Percentiles rank a stretch among this genome's conserved stretches.
Conservation (phyloP, 495 filamentous ascomycete genomes). For the Neurospora discreta region DNA sequence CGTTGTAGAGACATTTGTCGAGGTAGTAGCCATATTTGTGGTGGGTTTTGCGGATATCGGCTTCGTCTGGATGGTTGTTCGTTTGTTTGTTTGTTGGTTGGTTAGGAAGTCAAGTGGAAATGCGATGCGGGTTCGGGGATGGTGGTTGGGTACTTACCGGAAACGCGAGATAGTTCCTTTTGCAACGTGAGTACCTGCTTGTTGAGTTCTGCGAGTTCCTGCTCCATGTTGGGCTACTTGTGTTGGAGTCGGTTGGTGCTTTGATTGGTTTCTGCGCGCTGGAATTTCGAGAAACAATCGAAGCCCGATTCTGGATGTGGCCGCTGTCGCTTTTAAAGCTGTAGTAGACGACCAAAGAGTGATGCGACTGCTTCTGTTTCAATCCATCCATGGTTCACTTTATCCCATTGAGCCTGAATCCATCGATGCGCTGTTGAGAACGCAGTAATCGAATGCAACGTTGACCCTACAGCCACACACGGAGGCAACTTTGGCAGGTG, state of each 20-base stretch:
- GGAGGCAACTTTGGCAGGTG: not conserved
- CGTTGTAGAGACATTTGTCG: slow-evolving; percentile 47
- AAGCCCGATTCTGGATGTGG: not conserved
- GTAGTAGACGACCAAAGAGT: not conserved
- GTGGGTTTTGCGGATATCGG: slow-evolving; percentile 42
- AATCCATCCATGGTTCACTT: not conserved
- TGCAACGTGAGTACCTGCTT: slow-evolving; percentile 26
- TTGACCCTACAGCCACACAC: accelerated
- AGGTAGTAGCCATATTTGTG: slow-evolving; percentile 50
- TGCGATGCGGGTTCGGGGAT: not conserved
- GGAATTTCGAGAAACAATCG: not conserved
- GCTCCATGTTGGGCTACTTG: slow-evolving; percentile 14
- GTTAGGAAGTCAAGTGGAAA: not conserved
- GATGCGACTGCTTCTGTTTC: accelerated
- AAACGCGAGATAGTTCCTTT: slow-evolving; percentile 25
- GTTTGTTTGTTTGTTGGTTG: no score
- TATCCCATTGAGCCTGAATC: not conserved
- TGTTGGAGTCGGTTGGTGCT: not conserved
- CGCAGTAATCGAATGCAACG: not conserved
- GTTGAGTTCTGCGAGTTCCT: slow-evolving; percentile 33
- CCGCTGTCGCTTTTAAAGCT: not conserved
- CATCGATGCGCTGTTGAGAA: not conserved
- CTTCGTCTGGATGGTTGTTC: slow-evolving; percentile 23
- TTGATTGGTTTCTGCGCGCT: not conserved
- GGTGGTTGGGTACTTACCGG: slow-evolving; percentile 12